Percentiles rank a stretch among this genome's conserved stretches.
Conservation (phyloP, 345 rosid genomes). For the Eucalyptus polyanthemos region DNA sequence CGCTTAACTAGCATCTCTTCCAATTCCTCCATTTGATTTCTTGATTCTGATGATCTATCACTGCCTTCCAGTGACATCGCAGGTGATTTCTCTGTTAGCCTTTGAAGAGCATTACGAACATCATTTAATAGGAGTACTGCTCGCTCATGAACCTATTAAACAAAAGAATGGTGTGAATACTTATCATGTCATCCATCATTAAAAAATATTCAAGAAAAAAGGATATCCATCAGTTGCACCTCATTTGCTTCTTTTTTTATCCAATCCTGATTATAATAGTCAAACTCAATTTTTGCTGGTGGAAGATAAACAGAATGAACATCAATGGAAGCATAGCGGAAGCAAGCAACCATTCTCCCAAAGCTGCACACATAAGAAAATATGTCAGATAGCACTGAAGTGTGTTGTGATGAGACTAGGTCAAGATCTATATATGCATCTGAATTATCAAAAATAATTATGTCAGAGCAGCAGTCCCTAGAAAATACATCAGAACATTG, state of each 20-base stretch:
- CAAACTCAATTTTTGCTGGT: conserved; percentile 69
- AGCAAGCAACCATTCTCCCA: conserved; percentile 96
- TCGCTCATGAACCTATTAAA: conserved; percentile 35
- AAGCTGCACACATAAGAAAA: conserved; percentile 32
- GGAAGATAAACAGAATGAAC: conserved; percentile 83
- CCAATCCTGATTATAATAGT: conserved; percentile 75
- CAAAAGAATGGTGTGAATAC: background rate
- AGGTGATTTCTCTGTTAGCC: conserved; percentile 31
- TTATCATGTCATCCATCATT: background rate
- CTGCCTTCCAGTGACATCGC: conserved; percentile 14
- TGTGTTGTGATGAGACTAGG: background rate
- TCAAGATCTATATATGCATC: background rate
- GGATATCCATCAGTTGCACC: conserved; percentile 16
- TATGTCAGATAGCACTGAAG: background rate
- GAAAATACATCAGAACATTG: background rate
- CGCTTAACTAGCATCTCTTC: conserved; percentile 51
- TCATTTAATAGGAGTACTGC: conserved; percentile 59
- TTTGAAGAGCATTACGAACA: conserved; percentile 45
- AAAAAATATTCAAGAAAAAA: background rate
- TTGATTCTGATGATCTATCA: conserved; percentile 12
- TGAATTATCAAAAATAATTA: background rate
- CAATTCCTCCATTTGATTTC: conserved; percentile 37
- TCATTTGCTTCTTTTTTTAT: conserved; percentile 64
- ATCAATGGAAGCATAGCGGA: conserved; percentile 84
- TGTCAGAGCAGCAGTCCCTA: background rate